Base-by-base conservation (phyloP, 768 basidiomycete genomes). In the Macrolepiota fuliginosa region DNA sequence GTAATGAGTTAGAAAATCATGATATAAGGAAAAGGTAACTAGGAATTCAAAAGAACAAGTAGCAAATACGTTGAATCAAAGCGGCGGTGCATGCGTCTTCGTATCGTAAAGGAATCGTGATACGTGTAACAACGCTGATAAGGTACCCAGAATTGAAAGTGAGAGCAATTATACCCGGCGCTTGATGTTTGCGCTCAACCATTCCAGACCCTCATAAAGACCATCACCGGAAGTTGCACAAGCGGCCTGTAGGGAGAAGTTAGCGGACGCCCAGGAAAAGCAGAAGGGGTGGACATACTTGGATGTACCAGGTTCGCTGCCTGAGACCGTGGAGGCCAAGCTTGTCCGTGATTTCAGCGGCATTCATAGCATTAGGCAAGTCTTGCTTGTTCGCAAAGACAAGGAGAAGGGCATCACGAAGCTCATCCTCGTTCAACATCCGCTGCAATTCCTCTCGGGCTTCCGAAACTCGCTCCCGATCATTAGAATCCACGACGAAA, bases 331-430 rank as follows among this genome's bases (percentile, higher is more conserved):
- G 96, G 56, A 99, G 91, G 64, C 97, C 96, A 69, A 99, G 94
- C 78, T 98, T 98, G 80, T 99, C 97, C 62, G 97, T 98, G 72
- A 99, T 97, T 78, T 99, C 97, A 65, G 96, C 92, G 45, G 96
- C 96, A 73, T 95, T 96, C 96, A 98, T 98, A 67, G 96, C 97
- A 74, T 99, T 98, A 66, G 97, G 97, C 72, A 99, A 80, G 87
- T 99, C 97, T 80, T 99, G 97, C 82, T 99, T 99, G 88, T 99
- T 99, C 76, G 97, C 96, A 70, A 98, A 98, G 72, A 99, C 97
- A 67, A 99, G 88, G 68, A 99, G 90, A 70, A 98, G 91, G 56
- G 96, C 96, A 76, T 98, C 95, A 66, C 96, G 93, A 68, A 99
- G 91, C 79, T 99, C 97, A 73, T 98, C 97, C 77, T 99, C 97